Percentiles rank a stretch among this genome's conserved stretches.
These are phyloP conservation scores for Paramecium tetraurelia DNA, from an alignment of 73 alveolate genomes.

Conservation along the genomic window DNA sequence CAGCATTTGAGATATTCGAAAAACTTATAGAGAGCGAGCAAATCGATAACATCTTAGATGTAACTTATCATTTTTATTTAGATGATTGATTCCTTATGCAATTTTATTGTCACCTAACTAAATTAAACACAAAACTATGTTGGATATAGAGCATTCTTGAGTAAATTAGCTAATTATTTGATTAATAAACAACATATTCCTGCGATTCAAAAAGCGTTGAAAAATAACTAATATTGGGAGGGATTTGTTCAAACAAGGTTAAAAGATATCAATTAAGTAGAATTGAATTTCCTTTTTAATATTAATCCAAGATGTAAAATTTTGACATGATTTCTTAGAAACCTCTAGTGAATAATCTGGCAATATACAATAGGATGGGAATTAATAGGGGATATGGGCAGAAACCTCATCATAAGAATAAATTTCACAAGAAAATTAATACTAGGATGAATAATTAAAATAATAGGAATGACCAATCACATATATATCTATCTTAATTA, in stretches of 20 bases:
- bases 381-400: background rate
- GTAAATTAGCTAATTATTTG: background rate
- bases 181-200: background rate
- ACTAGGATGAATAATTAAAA: background rate
- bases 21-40: background rate
- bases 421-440: background rate
- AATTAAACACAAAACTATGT: background rate
- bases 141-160: background rate
- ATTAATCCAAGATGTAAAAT: background rate
- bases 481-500: background rate
- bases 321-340: background rate
- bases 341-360: background rate
- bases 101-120: background rate
- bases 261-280: background rate
- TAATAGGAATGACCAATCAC: background rate
- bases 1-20: background rate
- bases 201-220: background rate
- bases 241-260: background rate
- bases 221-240: background rate
- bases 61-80: background rate
- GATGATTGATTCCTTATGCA: background rate
- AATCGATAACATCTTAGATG: background rate
- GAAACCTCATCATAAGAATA: background rate
- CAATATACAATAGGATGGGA: background rate
- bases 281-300: background rate